phyloP scores from a whole-genome alignment of 306 rosid genomes.

The Vigna reflexopilosa region DNA sequence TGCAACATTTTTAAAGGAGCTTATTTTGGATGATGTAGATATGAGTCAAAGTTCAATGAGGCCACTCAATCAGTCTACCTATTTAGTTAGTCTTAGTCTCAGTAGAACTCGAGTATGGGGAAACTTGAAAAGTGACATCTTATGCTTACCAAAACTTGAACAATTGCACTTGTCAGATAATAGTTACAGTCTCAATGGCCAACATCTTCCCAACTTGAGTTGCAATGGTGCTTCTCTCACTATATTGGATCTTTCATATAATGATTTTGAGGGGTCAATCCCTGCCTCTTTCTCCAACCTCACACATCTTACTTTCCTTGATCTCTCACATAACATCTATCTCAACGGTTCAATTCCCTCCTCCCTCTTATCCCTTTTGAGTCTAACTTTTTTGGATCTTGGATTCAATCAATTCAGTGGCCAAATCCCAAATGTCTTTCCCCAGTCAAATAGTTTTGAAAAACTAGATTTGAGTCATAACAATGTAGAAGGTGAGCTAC shows the following conservation, averaged over 20 bases:
- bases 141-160: constrained; percentile 16
- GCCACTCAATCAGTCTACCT: not conserved
- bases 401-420: not conserved
- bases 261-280: not conserved
- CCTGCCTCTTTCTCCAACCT: not conserved
- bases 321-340: not conserved
- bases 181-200: not conserved
- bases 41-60: not conserved
- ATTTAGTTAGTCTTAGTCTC: constrained; percentile 31
- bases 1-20: constrained; percentile 6
- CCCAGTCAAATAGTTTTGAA: too few relatives aligned
- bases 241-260: not conserved
- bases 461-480: too few relatives aligned
- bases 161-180: too few relatives aligned
- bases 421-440: not conserved
- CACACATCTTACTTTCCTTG: not conserved
- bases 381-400: not conserved
- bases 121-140: not conserved
- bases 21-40: not conserved
- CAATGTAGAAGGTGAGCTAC: too few relatives aligned
- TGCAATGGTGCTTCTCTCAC: not conserved
- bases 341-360: not conserved
- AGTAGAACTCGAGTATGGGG: not conserved
- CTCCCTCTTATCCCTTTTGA: not conserved
- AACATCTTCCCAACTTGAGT: not conserved